Evolutionary conservation across 2,329 filamentous ascomycete genomes (phyloP), one percentile per base, ranked within the genome.

Genomic region (Paracamarosporium sp.): DNA sequence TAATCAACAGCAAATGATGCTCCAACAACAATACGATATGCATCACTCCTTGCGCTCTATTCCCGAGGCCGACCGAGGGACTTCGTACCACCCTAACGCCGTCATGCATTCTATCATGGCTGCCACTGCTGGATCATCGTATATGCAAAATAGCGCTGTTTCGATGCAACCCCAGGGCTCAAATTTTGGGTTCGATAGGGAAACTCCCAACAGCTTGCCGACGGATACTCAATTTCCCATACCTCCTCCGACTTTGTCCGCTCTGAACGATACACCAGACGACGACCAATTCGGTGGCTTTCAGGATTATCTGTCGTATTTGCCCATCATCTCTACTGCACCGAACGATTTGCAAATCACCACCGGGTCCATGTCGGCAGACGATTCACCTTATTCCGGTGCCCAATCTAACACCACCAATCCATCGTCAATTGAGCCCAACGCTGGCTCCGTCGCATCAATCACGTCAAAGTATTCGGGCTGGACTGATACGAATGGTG

Each of bases 91-190:
- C 41, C 68, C 70, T 15, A 68, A 72, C 48, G 71, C 67, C 35
- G 68, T 77, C 51, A 74, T 76, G 71, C 69, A 73, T 44, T 75
- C 73, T 1, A 64, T 76, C 60, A 71, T 76, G 69, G 73, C 72
- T 31, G 72, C 72, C 1, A 72, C 72, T 8, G 70, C 67, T 40
- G 73, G 71, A 15, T 62, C 69, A 3, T 69, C 71, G 17, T 74
- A 70, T 58, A 67, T 75, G 69, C 71, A 74, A 41, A 65, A 67
- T 46, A 58, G 61, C 28, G 48, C 62, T 44, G 67, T 67, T 55
- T 57, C 69, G 6, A 61, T 70, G 24, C 66, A 67, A 25, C 53
- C 56, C 5, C 72, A 74, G 31, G 64, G 68, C 9, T 50, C 65
- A 17, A 65, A 54, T 7, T 73, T 66, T 53, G 25, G 64, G 11